Base-by-base conservation (phyloP, 257 asterid species). In the Rehmannia glutinosa region DNA sequence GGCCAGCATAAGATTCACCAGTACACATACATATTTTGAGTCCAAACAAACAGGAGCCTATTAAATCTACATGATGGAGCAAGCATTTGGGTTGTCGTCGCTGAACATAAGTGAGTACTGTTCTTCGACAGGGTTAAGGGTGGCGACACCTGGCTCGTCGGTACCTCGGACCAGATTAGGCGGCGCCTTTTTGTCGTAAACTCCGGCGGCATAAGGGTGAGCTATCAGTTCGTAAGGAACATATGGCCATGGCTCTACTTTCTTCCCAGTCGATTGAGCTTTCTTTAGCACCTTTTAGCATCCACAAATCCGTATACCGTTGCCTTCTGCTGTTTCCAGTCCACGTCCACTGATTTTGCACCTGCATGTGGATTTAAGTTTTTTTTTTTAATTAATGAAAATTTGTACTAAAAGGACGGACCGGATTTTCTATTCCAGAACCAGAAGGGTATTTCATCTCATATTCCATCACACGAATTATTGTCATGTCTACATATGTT, bases 101-200 rank as follows among this genome's bases (percentile, higher is more conserved):
- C 80, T 92, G 30, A 92, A 92, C 98, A 92, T 92, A 27, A 82
- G 91, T 0, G 88, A 55, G 17, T 78, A 84, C 50, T 89, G 83
- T 75, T 92, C 87, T 75, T 92, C 98, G 12, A 84, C 83, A 0
- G 96, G 95, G 59, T 92, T 72, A 39, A 87, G 78, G 21, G 89
- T 83, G 56, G 80, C 95, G 58, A 89, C 83, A 1, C 90, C 86
- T 0, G 98, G 98, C 55, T 87, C 92, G 35, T 66, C 25, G 0
- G 92, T 89, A 8, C 77, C 79, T 28, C 98, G 76, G 8, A 92
- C 97, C 13, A 65, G 49, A 73, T 87, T 87, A 0, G 97, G 75
- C 9, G 98, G 97, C 1, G 98, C 98, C 30, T 89, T 92, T 64
- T 92, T 92, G 85, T 92, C 98, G 55, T 92, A 92, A 42, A 92